Conservation (phyloP, 768 basidiomycete genomes). For the Boletales sp. region DNA sequence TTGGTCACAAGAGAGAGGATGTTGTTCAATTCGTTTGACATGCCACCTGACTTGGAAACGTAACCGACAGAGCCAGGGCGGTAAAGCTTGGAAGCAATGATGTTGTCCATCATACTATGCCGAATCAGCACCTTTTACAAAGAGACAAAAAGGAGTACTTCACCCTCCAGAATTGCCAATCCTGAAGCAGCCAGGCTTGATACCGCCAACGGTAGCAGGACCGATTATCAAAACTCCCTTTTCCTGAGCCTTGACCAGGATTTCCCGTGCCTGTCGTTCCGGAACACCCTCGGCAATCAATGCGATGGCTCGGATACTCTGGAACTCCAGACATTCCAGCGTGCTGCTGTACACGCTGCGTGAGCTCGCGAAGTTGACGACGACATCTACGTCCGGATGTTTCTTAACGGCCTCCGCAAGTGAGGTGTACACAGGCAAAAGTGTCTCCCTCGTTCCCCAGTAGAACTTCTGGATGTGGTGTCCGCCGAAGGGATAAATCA, state of each 20-base stretch:
- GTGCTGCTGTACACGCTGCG: slow-evolving; percentile 95
- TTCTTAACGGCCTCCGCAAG: slow-evolving; percentile 89
- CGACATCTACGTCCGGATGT: slow-evolving; percentile 94
- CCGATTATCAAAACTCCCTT: slow-evolving; percentile 92
- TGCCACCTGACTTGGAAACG: slow-evolving; percentile 99
- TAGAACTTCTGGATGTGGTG: slow-evolving; percentile 99
- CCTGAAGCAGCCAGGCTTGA: slow-evolving; percentile 99
- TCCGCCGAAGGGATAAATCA: slow-evolving; percentile 99
- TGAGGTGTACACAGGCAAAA: slow-evolving; percentile 94
- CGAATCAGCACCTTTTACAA: slow-evolving; percentile 3
- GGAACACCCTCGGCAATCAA: slow-evolving; percentile 99
- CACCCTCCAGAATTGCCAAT: slow-evolving; percentile 98
- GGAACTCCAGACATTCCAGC: slow-evolving; percentile 74
- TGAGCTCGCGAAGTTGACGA: slow-evolving; percentile 96
- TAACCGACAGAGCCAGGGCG: slow-evolving; percentile 96
- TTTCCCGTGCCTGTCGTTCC: slow-evolving; percentile 94
- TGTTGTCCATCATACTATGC: slow-evolving; percentile 98
- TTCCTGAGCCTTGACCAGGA: slow-evolving; percentile 81
- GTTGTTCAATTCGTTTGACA: slow-evolving; percentile 99
- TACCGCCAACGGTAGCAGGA: slow-evolving; percentile 97
- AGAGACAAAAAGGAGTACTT: slow-evolving; percentile 22
- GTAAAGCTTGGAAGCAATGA: slow-evolving; percentile 98
- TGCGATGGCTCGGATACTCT: slow-evolving; percentile 57
- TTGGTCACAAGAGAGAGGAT: slow-evolving; percentile 95
- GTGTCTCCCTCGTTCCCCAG: slow-evolving; percentile 99